Evolutionary conservation across 73 alveolate species (phyloP), one percentile per base, ranked within the genome.

Genomic region (Paramecium tetraurelia): DNA sequence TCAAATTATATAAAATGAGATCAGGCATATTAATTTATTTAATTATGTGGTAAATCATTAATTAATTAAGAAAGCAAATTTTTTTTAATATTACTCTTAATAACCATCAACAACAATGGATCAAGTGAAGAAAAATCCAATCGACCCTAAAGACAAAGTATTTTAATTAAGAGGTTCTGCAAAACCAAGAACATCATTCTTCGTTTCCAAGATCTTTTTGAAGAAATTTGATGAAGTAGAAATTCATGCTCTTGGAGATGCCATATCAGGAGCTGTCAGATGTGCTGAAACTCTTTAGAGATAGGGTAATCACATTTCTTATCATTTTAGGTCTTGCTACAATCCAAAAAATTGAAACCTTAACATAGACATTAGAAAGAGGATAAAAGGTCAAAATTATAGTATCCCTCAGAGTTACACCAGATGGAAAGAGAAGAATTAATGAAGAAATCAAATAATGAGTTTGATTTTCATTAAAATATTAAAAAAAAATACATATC

Each of bases 271-370:
- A 22, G 90, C 90, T 22, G 90, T 80, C 12, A 33, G 90, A 31
- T 33, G 46, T 48, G 90, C 90, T 22, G 90, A 80, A 80, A 80
- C 90, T 18, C 72, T 80, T n/a, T 80, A 80, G 75, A 80, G 90
- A 80, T 80, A 80, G 75, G 90, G 90, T 80, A 20, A 16, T 21
- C 20, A 20, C 9, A 8, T 24, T 7, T 41, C 22, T 75, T 75
- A 36, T 14, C 29, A 18, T 40, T 6, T 44, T 31, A 80, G 90
- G 90, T 80, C 90, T 80, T 80, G 90, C 90, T 35, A 80, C 90
- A 40, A 80, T 80, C 57, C 10, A 80, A 35, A 41, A 48, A 31
- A 48, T 80, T 27, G 43, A 80, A 43, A 80, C 90, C 44, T 46
- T 80, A 16, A 44, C 90, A 20, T 27, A 40, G 7, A 2, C 21